Base-by-base conservation (phyloP, 2,329 filamentous ascomycete species). In the Aureobasidium namibiae region DNA sequence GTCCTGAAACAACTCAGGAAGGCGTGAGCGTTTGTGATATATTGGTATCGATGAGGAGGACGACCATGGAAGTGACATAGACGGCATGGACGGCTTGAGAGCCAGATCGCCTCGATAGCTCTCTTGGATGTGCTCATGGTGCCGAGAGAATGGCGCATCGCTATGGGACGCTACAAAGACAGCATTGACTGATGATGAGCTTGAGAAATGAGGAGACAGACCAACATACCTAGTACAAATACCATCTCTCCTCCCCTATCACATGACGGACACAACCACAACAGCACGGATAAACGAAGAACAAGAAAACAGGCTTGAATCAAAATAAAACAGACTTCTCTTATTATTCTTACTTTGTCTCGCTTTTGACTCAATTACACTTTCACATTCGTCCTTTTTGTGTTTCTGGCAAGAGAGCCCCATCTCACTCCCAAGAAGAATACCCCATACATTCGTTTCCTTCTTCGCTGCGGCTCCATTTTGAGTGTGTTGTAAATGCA, bases 401-500 rank as follows among this genome's bases (percentile, higher is more conserved):
- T 39, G 21, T 29, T 26, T 52, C 14, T 52, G 33, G 49, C 33
- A 49, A 24, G 23, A 24, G 23, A 31, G 44, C 26, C 26, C n/a
- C 8, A 13, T 36, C 46, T 49, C 46, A 7, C 18, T 49, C 31
- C n/a, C 46, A 49, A 36, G 21, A 36, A 49, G 29, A 31, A 31
- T n/a, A 14, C n/a, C 18, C 46, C 46, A 36, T 49, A 49, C 46
- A 49, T 49, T 36, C 46, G 11, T 49, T 49, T 52, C 49, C 50
- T 44, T 21, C 36, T 56, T 42, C 33, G 38, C 34, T 54, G 52
- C n/a, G n/a, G n/a, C 39, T 56, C 39, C 52, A 33, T 38, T 56
- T 42, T 56, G 52, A 26, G 38, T 16, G n/a, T 26, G 24, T 39
- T 56, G 53, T 36, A 56, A 38, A 45, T 56, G 53, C 53, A 46